Evolutionary conservation across 148 eudicot species (phyloP).

Genomic region (Beta vulgaris): DNA sequence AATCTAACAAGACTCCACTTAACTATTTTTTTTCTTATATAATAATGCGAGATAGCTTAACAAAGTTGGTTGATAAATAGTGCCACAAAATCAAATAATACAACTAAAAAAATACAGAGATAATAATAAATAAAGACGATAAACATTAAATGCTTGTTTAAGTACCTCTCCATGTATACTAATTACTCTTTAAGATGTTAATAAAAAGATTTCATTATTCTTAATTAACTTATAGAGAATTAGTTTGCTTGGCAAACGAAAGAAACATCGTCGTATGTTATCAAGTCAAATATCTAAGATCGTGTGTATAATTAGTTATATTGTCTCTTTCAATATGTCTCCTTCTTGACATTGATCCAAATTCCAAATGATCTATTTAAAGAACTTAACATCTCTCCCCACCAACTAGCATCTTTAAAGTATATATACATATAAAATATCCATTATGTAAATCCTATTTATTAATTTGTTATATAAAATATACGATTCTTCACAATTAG

Average conservation of each 20-base stretch:
- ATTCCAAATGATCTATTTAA: slow-evolving; percentile 4
- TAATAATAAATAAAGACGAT: no score
- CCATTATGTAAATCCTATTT: not conserved
- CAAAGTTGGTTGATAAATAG: no score
- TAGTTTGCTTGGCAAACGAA: not conserved
- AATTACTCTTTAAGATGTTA: no score
- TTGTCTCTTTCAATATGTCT: slow-evolving; percentile 11
- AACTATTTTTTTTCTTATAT: no score
- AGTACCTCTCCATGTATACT: no score
- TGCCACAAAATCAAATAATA: no score
- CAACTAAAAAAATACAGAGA: no score
- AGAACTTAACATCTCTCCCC: slow-evolving; percentile 18
- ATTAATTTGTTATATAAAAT: no score
- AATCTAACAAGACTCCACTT: no score
- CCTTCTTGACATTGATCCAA: slow-evolving; percentile 11
- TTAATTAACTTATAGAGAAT: not conserved
- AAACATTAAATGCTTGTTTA: no score
- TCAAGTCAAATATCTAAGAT: not conserved
- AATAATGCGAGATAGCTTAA: no score
- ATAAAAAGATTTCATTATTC: not conserved
- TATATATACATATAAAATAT: not conserved
- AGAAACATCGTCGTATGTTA: not conserved
- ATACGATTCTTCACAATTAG: no score
- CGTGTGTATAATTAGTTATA: slow-evolving; percentile 5
- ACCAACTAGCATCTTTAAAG: slow-evolving; percentile 22